phyloP scores from a whole-genome alignment of 192 early-diverging fungal genomes.

The Coemansia sp. region DNA sequence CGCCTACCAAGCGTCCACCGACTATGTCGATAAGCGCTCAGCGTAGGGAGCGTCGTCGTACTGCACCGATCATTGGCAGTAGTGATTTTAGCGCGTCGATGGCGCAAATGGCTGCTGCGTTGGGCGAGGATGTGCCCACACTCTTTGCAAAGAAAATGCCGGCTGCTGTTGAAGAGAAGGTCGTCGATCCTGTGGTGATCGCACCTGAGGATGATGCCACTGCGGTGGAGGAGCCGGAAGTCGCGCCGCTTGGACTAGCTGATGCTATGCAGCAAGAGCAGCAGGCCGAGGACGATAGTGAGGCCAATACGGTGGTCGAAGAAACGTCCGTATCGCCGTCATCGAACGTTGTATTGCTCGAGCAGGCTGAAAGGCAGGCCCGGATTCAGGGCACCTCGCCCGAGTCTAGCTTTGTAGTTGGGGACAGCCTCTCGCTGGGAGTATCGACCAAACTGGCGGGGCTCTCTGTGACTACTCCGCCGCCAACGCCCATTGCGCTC shows the following conservation, averaged over 20 bases:
- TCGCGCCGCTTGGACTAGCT: constrained; percentile 36
- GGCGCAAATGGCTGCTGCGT: constrained; percentile 45
- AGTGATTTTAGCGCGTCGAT: constrained; percentile 26
- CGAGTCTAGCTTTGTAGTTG: background rate
- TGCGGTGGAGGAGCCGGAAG: background rate
- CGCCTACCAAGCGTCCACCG: background rate
- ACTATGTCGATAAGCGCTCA: background rate
- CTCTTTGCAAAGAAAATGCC: constrained; percentile 1
- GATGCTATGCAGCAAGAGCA: constrained; percentile 25
- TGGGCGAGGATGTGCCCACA: constrained; percentile 47
- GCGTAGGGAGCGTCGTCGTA: constrained; percentile 26
- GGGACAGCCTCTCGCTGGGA: background rate
- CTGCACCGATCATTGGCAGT: constrained; percentile 14
- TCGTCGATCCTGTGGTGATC: background rate
- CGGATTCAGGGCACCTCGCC: constrained; percentile 15
- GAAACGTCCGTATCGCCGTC: background rate
- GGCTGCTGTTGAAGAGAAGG: background rate
- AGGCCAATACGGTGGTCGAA: background rate
- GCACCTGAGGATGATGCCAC: background rate
- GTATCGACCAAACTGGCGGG: background rate
- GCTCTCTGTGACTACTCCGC: background rate
- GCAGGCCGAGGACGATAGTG: background rate
- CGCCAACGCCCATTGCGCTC: background rate
- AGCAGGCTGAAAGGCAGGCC: constrained; percentile 48
- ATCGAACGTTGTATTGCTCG: constrained; percentile 37